A percentile compares a stretch with the other conserved stretches of the same genome.
phyloP scores from a whole-genome alignment of 2,329 filamentous ascomycete species.

The Cytospora chrysosperma region DNA sequence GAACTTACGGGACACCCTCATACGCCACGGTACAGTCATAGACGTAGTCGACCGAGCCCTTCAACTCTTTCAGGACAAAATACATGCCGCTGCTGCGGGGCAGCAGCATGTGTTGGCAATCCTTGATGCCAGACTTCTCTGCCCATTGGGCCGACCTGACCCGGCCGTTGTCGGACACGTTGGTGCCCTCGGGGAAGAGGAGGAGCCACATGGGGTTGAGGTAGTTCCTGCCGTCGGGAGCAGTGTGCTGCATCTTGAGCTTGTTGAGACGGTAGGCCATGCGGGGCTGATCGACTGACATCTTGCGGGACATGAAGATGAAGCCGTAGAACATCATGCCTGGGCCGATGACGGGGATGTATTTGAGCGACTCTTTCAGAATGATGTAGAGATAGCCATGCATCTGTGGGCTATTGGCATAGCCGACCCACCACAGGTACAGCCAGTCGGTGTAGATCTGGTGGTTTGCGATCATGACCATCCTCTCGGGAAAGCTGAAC shows the following conservation, averaged over 20 bases:
- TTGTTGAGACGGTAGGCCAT: conserved; percentile 71
- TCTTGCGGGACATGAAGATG: conserved; percentile 89
- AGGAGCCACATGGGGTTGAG: conserved; percentile 86
- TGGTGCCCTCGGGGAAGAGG: conserved; percentile 86
- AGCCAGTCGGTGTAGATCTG: conserved; percentile 93
- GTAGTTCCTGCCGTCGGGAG: conserved; percentile 53
- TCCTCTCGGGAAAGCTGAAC: conserved; percentile 76
- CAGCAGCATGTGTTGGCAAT: conserved; percentile 72
- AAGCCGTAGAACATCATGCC: conserved; percentile 87
- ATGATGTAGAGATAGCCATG: conserved; percentile 90
- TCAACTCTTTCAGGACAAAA: conserved; percentile 76
- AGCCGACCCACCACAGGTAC: conserved; percentile 93
- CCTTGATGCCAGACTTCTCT: conserved; percentile 68
- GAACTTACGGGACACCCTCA: conserved; percentile 82
- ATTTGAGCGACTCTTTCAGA: conserved; percentile 81
- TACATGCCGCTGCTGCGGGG: conserved; percentile 78
- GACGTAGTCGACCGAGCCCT: conserved; percentile 73
- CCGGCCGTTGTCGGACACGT: conserved; percentile 69
- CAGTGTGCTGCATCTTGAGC: conserved; percentile 58
- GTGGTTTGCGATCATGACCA: conserved; percentile 85
- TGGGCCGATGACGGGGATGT: conserved; percentile 74
- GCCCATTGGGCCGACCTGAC: conserved; percentile 74
- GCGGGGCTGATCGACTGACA: conserved; percentile 75
- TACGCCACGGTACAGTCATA: conserved; percentile 96
- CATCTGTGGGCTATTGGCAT: conserved; percentile 71